Evolutionary conservation across 139 green algal genomes (phyloP).

Genomic region (Marvania coccoides): DNA sequence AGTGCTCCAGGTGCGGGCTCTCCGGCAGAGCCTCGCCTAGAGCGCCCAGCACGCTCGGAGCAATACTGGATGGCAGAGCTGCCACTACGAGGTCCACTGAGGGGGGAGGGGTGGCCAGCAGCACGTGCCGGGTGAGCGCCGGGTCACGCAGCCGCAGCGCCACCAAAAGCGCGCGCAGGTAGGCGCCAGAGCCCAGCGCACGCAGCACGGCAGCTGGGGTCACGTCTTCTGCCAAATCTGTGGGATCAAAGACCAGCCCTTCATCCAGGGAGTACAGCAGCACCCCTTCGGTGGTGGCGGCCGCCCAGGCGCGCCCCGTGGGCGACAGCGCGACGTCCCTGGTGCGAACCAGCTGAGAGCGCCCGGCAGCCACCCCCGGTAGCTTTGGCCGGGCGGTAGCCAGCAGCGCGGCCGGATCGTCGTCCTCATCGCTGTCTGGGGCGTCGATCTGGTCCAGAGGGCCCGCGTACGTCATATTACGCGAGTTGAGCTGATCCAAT

Average conservation of each 20-base stretch:
- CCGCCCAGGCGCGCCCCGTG: slow-evolving; percentile 75
- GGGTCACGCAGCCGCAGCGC: slow-evolving; percentile 68
- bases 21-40: slow-evolving; percentile 46
- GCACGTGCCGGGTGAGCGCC: slow-evolving; percentile 46
- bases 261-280: slow-evolving; percentile 82
- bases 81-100: slow-evolving; percentile 23
- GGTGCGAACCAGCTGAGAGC: slow-evolving; percentile 6
- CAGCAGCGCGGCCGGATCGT: slow-evolving; percentile 38
- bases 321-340: slow-evolving; percentile 75
- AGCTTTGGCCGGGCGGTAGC: slow-evolving; percentile 3
- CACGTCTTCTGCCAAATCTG: slow-evolving; percentile 82
- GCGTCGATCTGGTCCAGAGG: slow-evolving; percentile 75
- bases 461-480: slow-evolving; percentile 85
- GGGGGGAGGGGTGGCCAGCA: slow-evolving; percentile 38
- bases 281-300: slow-evolving; percentile 86
- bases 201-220: slow-evolving; percentile 61
- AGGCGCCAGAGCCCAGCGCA: slow-evolving; percentile 33
- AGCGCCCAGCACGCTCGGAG: slow-evolving; percentile 38
- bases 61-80: slow-evolving; percentile 46
- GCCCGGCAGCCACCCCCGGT: neutral
- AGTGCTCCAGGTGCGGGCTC: slow-evolving; percentile 73
- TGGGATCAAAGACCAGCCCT: slow-evolving; percentile 84
- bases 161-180: slow-evolving; percentile 67
- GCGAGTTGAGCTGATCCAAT: slow-evolving; percentile 85
- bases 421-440: slow-evolving; percentile 36